phyloP scores from a whole-genome alignment of 2,329 filamentous ascomycete genomes.

The Emergomyces orientalis region DNA sequence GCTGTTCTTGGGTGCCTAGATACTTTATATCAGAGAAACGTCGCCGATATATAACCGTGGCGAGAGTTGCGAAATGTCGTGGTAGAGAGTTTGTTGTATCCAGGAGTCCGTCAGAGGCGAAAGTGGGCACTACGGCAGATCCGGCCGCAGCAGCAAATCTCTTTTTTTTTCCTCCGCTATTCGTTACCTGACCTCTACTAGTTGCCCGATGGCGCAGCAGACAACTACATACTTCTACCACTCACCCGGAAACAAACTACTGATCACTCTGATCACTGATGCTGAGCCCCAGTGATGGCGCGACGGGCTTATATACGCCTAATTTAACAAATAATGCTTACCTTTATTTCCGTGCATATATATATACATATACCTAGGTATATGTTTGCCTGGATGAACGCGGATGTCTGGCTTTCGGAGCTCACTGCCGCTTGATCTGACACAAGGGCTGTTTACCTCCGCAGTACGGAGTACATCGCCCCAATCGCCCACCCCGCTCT shows the following conservation, averaged over 20 bases:
- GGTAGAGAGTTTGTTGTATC: too few relatives aligned
- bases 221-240: too few relatives aligned
- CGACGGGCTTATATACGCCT: background rate
- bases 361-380: too few relatives aligned
- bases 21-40: background rate
- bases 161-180: too few relatives aligned
- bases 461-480: background rate
- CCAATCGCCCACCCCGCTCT: background rate
- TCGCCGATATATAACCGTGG: background rate
- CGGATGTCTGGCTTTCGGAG: too few relatives aligned
- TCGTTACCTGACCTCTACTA: too few relatives aligned
- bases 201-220: conserved; percentile 1
- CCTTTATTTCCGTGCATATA: too few relatives aligned
- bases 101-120: too few relatives aligned
- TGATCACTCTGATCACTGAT: background rate
- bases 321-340: too few relatives aligned
- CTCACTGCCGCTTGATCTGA: too few relatives aligned
- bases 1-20: too few relatives aligned
- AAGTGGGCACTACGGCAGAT: background rate
- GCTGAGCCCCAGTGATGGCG: background rate
- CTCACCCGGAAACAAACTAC: background rate
- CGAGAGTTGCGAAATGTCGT: background rate
- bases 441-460: background rate
- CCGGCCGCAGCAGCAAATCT: background rate
- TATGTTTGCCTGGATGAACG: too few relatives aligned